A percentile compares a stretch with the other conserved stretches of the same genome.
These are phyloP conservation scores for Penicillium mononematosum DNA, from an alignment of 495 filamentous ascomycete species.

Conservation along the genomic window DNA sequence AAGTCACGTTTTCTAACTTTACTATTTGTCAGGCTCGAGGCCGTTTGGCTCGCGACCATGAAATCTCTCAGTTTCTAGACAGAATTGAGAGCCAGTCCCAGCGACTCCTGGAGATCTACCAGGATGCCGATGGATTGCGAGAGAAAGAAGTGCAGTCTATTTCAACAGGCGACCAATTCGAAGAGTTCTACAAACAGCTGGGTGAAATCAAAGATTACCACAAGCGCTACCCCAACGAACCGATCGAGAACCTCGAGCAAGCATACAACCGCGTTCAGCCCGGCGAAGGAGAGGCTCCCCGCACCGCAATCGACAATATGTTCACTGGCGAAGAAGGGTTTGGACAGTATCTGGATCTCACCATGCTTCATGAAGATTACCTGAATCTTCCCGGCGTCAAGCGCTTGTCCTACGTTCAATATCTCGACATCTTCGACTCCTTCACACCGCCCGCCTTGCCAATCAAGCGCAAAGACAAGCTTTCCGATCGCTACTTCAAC, in stretches of 20 bases:
- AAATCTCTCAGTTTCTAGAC: constrained; percentile 79
- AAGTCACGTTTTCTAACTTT: constrained; percentile 28
- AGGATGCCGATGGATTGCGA: constrained; percentile 67
- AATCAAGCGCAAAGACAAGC: constrained; percentile 75
- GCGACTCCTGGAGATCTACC: constrained; percentile 79
- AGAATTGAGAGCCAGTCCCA: constrained; percentile 83
- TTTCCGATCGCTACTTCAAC: constrained; percentile 85
- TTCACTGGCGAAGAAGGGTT: constrained; percentile 94
- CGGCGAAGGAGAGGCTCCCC: constrained; percentile 60
- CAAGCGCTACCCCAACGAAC: constrained; percentile 87
- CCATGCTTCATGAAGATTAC: constrained; percentile 77
- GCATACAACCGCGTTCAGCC: constrained; percentile 78
- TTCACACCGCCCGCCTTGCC: constrained; percentile 70
- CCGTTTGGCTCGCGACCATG: constrained; percentile 82
- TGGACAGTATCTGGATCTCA: constrained; percentile 88
- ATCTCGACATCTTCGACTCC: constrained; percentile 81
- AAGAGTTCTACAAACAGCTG: constrained; percentile 87
- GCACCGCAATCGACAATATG: constrained; percentile 76
- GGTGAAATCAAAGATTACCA: constrained; percentile 81
- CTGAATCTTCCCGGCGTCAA: constrained; percentile 84
- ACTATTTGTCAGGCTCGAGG: constrained; percentile 68
- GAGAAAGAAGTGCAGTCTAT: constrained; percentile 80
- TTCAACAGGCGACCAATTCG: constrained; percentile 83
- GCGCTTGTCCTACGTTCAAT: constrained; percentile 84
- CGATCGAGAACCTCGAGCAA: constrained; percentile 89